A percentile compares a stretch with the other conserved stretches of the same genome.
Conservation (phyloP, 345 rosid genomes). For the Iberis pinnata region DNA sequence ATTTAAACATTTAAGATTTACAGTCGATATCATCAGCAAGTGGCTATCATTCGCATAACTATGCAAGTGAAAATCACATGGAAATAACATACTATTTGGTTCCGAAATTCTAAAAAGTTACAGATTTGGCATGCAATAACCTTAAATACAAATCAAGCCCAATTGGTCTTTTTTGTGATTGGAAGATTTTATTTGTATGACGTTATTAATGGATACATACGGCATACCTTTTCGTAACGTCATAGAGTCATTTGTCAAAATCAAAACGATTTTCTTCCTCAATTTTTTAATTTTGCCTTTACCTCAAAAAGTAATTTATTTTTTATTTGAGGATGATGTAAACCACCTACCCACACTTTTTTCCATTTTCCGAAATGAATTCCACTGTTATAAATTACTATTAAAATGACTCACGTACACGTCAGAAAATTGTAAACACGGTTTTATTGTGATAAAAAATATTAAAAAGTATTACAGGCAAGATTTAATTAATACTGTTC, state of each 20-base stretch:
- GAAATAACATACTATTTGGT: too few relatives aligned
- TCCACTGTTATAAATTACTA: slow-evolving; percentile 4
- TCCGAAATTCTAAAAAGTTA: too few relatives aligned
- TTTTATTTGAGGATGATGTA: slow-evolving; percentile 27
- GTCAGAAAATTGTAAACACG: slow-evolving; percentile 25
- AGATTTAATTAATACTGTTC: slow-evolving; percentile 16
- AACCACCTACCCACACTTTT: slow-evolving; percentile 17
- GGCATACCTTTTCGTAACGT: slow-evolving; percentile 19
- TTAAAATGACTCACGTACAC: slow-evolving; percentile 30
- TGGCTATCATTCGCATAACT: too few relatives aligned
- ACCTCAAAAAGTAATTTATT: slow-evolving; percentile 23
- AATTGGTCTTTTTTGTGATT: slow-evolving; percentile 19
- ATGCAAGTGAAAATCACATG: too few relatives aligned
- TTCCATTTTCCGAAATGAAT: slow-evolving; percentile 3
- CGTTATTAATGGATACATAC: slow-evolving; percentile 22
- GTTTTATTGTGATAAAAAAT: slow-evolving; percentile 22
- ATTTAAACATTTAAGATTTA: too few relatives aligned
- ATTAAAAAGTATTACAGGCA: slow-evolving; percentile 7
- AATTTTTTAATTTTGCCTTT: slow-evolving; percentile 20
- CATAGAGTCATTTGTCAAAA: slow-evolving; percentile 27
- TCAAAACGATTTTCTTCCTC: slow-evolving; percentile 18
- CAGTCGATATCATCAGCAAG: too few relatives aligned
- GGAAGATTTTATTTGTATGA: slow-evolving; percentile 18
- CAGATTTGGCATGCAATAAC: too few relatives aligned
- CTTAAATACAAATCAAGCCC: slow-evolving; percentile 23